phyloP scores from a whole-genome alignment of 345 rosid species.

The Aquilaria sinensis region DNA sequence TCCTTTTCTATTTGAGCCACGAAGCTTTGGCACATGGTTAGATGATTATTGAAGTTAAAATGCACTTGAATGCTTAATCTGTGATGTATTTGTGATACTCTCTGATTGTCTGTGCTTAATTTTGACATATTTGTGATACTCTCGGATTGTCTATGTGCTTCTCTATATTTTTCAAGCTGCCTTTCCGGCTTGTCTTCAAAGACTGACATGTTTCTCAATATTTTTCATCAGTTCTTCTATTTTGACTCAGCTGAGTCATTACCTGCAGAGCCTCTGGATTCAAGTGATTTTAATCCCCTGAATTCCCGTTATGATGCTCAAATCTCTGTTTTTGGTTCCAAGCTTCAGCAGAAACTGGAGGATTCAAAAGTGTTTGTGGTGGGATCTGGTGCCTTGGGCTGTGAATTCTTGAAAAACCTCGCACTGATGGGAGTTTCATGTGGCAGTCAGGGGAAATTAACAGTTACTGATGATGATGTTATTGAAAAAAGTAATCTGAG shows the following conservation, averaged over 20 bases:
- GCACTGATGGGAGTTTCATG: constrained; percentile 84
- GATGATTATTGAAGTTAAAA: too few relatives aligned
- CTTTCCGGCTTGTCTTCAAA: too few relatives aligned
- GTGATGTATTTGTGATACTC: too few relatives aligned
- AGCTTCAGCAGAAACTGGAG: constrained; percentile 72
- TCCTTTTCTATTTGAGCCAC: too few relatives aligned
- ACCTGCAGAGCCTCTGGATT: constrained; percentile 55
- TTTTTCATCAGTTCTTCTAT: constrained; percentile 63
- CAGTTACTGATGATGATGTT: constrained; percentile 75
- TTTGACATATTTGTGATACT: too few relatives aligned
- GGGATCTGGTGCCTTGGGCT: constrained; percentile 90
- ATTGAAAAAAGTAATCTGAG: constrained; percentile 78
- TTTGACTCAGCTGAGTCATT: constrained; percentile 85
- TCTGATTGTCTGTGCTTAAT: too few relatives aligned
- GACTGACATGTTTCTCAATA: neutral
- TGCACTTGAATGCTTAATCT: too few relatives aligned
- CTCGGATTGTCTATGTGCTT: too few relatives aligned
- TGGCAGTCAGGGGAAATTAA: constrained; percentile 54
- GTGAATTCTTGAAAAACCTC: constrained; percentile 82
- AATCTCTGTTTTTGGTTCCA: constrained; percentile 82
- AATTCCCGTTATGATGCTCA: constrained; percentile 84
- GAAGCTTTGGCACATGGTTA: too few relatives aligned
- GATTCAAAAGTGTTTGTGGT: constrained; percentile 68
- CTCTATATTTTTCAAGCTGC: too few relatives aligned
- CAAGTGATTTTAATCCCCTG: constrained; percentile 52